These are phyloP conservation scores for Gonapodya prolifera DNA, from an alignment of 192 early-diverging fungal species.

Conservation along the genomic window DNA sequence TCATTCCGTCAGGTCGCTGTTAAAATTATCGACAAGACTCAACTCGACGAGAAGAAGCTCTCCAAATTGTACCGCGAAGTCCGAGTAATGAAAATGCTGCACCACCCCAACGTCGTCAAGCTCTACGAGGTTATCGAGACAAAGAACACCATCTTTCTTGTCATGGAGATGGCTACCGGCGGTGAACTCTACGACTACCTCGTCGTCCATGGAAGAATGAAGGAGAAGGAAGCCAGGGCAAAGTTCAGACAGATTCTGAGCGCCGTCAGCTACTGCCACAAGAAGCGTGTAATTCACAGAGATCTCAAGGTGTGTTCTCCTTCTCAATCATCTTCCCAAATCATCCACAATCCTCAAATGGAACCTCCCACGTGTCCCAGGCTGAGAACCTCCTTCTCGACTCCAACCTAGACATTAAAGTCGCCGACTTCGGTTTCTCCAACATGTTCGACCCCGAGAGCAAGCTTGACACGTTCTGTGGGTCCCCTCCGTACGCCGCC, in stretches of 20 bases:
- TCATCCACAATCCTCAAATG: neutral
- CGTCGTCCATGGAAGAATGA: constrained; percentile 68
- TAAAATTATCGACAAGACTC: constrained; percentile 53
- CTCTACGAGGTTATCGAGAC: constrained; percentile 86
- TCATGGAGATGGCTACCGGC: constrained; percentile 89
- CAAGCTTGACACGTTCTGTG: constrained; percentile 51
- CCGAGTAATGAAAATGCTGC: constrained; percentile 53
- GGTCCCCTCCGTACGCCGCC: constrained; percentile 33
- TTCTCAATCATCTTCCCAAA: constrained; percentile 13
- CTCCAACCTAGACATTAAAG: constrained; percentile 44
- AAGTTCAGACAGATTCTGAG: constrained; percentile 35
- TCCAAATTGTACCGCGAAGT: constrained; percentile 51
- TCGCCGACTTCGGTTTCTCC: constrained; percentile 50
- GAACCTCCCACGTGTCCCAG: too few species aligned
- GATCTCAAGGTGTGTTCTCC: constrained; percentile 38
- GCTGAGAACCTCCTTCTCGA: constrained; percentile 52
- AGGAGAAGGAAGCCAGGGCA: too few species aligned
- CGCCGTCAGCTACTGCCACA: constrained; percentile 50
- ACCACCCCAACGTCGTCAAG: constrained; percentile 74
- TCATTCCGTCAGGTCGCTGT: constrained; percentile 37
- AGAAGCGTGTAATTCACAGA: constrained; percentile 45
- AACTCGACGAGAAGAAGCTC: constrained; percentile 45
- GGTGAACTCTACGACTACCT: constrained; percentile 95
- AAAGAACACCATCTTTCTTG: constrained; percentile 72
- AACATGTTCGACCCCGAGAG: constrained; percentile 41